phyloP scores from a whole-genome alignment of 225 moss, liverwort and hornwort species.

The Bryoerythrophyllum caledonicum region DNA sequence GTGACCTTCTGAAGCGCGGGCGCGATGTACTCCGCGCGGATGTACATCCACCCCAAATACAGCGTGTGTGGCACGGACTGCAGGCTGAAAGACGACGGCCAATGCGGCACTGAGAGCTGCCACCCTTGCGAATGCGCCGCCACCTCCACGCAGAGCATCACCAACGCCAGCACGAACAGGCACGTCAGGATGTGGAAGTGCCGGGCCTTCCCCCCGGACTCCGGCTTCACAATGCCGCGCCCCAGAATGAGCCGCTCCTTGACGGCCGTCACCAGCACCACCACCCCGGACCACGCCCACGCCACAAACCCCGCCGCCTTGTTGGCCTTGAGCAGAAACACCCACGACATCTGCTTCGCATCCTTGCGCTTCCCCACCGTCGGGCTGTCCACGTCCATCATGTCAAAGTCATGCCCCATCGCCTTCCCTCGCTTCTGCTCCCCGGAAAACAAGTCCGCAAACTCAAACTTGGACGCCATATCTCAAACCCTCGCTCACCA shows the following conservation, averaged over 20 bases:
- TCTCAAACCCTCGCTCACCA: neutral
- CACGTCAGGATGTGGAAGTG: slow-evolving; percentile 57
- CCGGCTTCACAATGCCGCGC: slow-evolving; percentile 32
- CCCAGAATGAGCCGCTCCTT: slow-evolving; percentile 72
- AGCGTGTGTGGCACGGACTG: slow-evolving; percentile 18
- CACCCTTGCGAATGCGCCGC: slow-evolving; percentile 66
- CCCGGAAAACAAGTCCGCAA: slow-evolving; percentile 73
- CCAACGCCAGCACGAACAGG: slow-evolving; percentile 59
- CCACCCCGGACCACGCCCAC: slow-evolving; percentile 60
- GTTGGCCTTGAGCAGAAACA: slow-evolving; percentile 70
- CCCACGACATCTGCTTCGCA: slow-evolving; percentile 81
- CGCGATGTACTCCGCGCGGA: slow-evolving; percentile 43
- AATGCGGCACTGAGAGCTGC: slow-evolving; percentile 59
- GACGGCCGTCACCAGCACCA: slow-evolving; percentile 58
- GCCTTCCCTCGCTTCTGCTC: slow-evolving; percentile 60
- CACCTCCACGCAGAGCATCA: slow-evolving; percentile 66
- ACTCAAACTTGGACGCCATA: slow-evolving; percentile 77
- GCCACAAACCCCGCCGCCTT: slow-evolving; percentile 71
- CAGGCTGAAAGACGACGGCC: slow-evolving; percentile 24
- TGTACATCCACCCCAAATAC: slow-evolving; percentile 28
- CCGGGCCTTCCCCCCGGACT: slow-evolving; percentile 36
- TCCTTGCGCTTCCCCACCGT: slow-evolving; percentile 67
- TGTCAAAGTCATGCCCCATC: slow-evolving; percentile 80
- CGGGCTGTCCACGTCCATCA: slow-evolving; percentile 73
- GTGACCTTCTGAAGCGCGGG: slow-evolving; percentile 68